Conservation (phyloP, 768 basidiomycete genomes). For the Agaricus blazei region DNA sequence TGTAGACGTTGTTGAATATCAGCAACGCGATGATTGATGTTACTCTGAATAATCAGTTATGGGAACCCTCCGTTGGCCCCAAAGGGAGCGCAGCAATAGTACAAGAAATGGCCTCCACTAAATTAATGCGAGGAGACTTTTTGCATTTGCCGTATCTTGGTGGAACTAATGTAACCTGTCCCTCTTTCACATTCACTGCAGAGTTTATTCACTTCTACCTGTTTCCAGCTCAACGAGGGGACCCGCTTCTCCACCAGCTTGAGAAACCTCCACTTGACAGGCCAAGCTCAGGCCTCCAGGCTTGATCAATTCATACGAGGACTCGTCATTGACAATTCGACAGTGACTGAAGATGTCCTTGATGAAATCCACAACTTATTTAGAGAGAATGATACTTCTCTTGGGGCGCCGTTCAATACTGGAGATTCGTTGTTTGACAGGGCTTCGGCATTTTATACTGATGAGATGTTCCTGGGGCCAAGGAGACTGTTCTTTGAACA, state of each 20-base stretch:
- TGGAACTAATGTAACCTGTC: slow-evolving; percentile 39
- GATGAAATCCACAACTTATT: slow-evolving; percentile 33
- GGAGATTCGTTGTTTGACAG: slow-evolving; percentile 58
- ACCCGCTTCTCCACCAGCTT: slow-evolving; percentile 37
- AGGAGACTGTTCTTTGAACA: slow-evolving; percentile 45
- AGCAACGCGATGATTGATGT: slow-evolving; percentile 39
- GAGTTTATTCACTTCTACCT: not conserved
- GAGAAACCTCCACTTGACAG: slow-evolving; percentile 30
- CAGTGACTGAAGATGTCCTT: slow-evolving; percentile 35
- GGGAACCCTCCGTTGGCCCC: slow-evolving; percentile 53
- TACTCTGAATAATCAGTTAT: slow-evolving; percentile 49
- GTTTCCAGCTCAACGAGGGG: slow-evolving; percentile 47
- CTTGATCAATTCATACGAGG: slow-evolving; percentile 44
- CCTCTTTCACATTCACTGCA: not conserved
- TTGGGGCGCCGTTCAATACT: slow-evolving; percentile 50
- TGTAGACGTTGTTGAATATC: slow-evolving; percentile 41
- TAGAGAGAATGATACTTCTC: slow-evolving; percentile 41
- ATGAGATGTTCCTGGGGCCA: slow-evolving; percentile 49
- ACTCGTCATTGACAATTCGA: slow-evolving; percentile 51
- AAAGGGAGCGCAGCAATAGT: slow-evolving; percentile 39
- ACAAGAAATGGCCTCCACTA: slow-evolving; percentile 34
- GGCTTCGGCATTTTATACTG: slow-evolving; percentile 52
- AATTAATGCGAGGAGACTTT: slow-evolving; percentile 43
- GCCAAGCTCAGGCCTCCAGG: slow-evolving; percentile 33
- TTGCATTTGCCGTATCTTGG: slow-evolving; percentile 47